Percentiles rank a stretch among this genome's conserved stretches.
Conservation (phyloP, 306 rosid species). For the Medicago ruthenica region DNA sequence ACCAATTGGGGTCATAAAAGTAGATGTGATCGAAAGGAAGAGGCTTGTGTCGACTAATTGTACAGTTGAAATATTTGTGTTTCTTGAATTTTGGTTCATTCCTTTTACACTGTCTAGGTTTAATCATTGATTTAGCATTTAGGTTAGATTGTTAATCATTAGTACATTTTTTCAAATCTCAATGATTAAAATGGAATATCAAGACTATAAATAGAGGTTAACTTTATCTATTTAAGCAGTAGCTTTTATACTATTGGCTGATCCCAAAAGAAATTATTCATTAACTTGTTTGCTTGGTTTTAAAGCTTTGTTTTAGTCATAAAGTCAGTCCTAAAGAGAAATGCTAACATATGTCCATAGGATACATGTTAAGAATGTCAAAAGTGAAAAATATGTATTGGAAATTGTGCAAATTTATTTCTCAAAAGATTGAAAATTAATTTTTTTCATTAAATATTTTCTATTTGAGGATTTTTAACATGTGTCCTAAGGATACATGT, state of each 20-base stretch:
- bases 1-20: conserved; percentile 47
- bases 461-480: too few species aligned
- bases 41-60: conserved; percentile 26
- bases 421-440: too few species aligned
- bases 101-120: neutral
- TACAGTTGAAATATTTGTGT: neutral
- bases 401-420: too few species aligned
- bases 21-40: conserved; percentile 41
- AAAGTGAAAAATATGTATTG: too few species aligned
- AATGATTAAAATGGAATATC: conserved; percentile 2
- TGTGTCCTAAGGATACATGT: too few species aligned
- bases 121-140: neutral
- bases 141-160: conserved; percentile 4
- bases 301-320: neutral
- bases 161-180: neutral
- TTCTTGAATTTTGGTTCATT: neutral
- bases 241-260: neutral
- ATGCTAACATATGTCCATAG: too few species aligned
- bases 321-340: neutral
- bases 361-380: too few species aligned
- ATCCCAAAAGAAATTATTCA: neutral
- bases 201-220: neutral
- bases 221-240: neutral
- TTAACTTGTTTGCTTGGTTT: neutral
- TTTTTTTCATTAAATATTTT: too few species aligned